Conservation (phyloP, 2,329 filamentous ascomycete genomes). For the Trichoderma sp. region DNA sequence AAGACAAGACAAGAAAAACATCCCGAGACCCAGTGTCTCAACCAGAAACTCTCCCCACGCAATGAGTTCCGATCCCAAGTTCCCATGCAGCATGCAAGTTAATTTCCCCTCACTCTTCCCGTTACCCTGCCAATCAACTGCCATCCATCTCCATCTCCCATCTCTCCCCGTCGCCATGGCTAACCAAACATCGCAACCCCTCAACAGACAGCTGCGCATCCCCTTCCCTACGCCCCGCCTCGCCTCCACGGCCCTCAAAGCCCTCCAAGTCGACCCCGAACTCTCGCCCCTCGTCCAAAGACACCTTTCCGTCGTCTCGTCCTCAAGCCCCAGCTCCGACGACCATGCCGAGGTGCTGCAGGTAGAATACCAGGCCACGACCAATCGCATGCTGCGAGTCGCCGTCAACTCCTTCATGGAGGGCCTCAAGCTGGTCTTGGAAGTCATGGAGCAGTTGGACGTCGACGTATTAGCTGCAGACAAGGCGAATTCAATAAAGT, state of each 20-base stretch:
- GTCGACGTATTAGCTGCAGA: slow-evolving; percentile 63
- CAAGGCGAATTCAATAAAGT: background rate
- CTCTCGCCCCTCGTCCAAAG: slow-evolving; percentile 80
- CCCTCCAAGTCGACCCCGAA: slow-evolving; percentile 83
- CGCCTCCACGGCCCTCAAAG: slow-evolving; percentile 69
- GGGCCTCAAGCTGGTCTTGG: slow-evolving; percentile 76
- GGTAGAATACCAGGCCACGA: slow-evolving; percentile 80
- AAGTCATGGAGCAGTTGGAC: slow-evolving; percentile 89
- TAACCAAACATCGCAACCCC: background rate
- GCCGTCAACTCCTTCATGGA: slow-evolving; percentile 97
- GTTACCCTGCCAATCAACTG: slow-evolving; percentile 7
- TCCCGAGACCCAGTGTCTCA: background rate
- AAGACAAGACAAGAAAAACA: background rate
- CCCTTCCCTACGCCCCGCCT: slow-evolving; percentile 81
- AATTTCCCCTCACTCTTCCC: slow-evolving; percentile 7
- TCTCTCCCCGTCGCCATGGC: background rate
- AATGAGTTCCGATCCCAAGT: slow-evolving; percentile 44
- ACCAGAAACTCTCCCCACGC: background rate
- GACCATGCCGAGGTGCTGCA: slow-evolving; percentile 52
- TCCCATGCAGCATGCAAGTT: slow-evolving; percentile 61
- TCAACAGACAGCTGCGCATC: slow-evolving; percentile 64
- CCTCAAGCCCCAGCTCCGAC: slow-evolving; percentile 13
- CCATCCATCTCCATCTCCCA: background rate
- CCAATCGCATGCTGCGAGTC: slow-evolving; percentile 94
- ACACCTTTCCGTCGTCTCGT: slow-evolving; percentile 56